Conservation (phyloP, 345 rosid species). For the Sonneratia alba region DNA sequence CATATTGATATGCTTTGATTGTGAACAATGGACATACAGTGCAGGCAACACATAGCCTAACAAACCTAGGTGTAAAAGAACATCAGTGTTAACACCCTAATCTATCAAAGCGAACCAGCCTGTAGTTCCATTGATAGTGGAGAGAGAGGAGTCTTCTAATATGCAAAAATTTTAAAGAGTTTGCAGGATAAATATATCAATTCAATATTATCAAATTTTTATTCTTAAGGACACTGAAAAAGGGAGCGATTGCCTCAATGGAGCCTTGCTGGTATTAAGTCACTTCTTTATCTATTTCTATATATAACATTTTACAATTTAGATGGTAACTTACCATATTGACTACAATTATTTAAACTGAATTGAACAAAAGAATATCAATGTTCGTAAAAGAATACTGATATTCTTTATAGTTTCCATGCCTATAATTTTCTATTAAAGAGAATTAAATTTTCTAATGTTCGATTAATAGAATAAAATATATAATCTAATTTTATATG, state of each 20-base stretch:
- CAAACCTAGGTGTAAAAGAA: background rate
- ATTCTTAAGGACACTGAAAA: background rate
- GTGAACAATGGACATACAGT: background rate
- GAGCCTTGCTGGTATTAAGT: background rate
- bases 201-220: background rate
- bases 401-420: too few relatives aligned
- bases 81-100: background rate
- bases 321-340: background rate
- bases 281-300: background rate
- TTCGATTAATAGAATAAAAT: too few relatives aligned
- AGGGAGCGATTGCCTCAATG: background rate
- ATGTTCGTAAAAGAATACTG: too few relatives aligned
- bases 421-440: too few relatives aligned
- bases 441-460: too few relatives aligned
- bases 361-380: too few relatives aligned
- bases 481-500: too few relatives aligned
- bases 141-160: background rate
- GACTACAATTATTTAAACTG: too few relatives aligned
- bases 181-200: too few relatives aligned
- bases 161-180: background rate
- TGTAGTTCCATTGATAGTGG: background rate
- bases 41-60: background rate
- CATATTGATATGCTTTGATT: background rate
- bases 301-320: too few relatives aligned
- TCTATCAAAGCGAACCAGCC: background rate